phyloP scores from a whole-genome alignment of 176 grass and related monocot genomes.

The Triticum urartu region DNA sequence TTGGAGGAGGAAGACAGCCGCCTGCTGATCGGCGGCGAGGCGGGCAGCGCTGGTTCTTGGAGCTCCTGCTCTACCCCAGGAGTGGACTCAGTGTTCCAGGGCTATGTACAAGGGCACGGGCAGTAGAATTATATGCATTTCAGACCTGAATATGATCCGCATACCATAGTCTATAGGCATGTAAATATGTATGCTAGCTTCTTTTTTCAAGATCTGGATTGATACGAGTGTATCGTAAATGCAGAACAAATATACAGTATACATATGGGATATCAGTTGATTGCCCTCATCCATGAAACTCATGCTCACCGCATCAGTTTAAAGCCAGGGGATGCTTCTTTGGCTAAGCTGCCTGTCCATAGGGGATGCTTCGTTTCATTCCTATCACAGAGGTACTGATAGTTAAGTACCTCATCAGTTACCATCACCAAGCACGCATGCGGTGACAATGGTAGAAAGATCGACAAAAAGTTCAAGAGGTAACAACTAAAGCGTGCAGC shows the following conservation, averaged over 20 bases:
- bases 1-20: background rate
- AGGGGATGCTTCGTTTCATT: too few species aligned
- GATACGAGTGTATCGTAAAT: background rate
- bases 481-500: background rate
- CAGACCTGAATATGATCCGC: background rate
- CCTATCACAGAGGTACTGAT: background rate
- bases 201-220: background rate
- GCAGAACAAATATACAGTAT: background rate
- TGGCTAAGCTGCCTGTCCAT: background rate
- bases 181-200: conserved; percentile 25
- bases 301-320: background rate
- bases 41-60: conserved; percentile 28
- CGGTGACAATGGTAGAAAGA: background rate
- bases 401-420: background rate
- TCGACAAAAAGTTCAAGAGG: background rate
- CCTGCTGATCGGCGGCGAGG: background rate
- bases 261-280: background rate
- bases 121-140: background rate
- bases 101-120: conserved; percentile 35
- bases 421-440: background rate
- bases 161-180: background rate
- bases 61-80: conserved; percentile 43
- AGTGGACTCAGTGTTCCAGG: conserved; percentile 45
- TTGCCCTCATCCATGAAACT: background rate
- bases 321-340: background rate